Conservation (phyloP, 2,329 filamentous ascomycete genomes). For the Hypoxylon sp. region DNA sequence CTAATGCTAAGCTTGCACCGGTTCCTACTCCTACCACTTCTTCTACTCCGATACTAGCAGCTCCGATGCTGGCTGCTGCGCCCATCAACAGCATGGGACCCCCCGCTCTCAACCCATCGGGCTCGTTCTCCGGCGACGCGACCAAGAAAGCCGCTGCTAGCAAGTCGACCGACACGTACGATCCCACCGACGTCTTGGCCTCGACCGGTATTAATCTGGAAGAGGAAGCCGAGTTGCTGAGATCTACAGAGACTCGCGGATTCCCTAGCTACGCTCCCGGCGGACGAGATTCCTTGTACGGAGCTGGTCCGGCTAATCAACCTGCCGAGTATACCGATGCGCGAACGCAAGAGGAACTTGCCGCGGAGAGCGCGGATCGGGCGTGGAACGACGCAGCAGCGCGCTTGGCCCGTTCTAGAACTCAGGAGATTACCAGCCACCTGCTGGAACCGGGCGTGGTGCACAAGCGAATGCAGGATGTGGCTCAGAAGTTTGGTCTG, state of each 20-base stretch:
- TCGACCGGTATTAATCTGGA: slow-evolving; percentile 87
- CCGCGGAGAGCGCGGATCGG: slow-evolving; percentile 69
- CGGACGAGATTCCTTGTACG: slow-evolving; percentile 66
- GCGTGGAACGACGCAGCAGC: slow-evolving; percentile 72
- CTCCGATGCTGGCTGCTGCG: slow-evolving; percentile 22
- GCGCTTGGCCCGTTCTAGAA: slow-evolving; percentile 64
- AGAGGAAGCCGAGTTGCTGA: slow-evolving; percentile 84
- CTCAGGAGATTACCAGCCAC: slow-evolving; percentile 75
- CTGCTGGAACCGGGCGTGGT: slow-evolving; percentile 72
- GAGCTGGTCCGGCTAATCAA: slow-evolving; percentile 72
- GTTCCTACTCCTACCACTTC: slow-evolving; percentile 19
- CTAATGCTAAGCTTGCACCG: slow-evolving; percentile 43
- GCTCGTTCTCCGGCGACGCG: slow-evolving; percentile 41
- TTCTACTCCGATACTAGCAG: slow-evolving; percentile 5
- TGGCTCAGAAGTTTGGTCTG: slow-evolving; percentile 66
- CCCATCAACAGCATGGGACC: slow-evolving; percentile 46
- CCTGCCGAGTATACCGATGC: slow-evolving; percentile 56
- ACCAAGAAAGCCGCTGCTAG: slow-evolving; percentile 63
- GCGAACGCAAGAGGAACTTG: slow-evolving; percentile 67
- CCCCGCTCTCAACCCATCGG: slow-evolving; percentile 37
- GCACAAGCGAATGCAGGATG: slow-evolving; percentile 65
- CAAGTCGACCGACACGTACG: slow-evolving; percentile 68
- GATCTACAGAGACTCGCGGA: slow-evolving; percentile 66
- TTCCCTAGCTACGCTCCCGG: slow-evolving; percentile 64
- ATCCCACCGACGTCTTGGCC: slow-evolving; percentile 82